phyloP scores from a whole-genome alignment of 306 rosid genomes.

The Quillaja saponaria region DNA sequence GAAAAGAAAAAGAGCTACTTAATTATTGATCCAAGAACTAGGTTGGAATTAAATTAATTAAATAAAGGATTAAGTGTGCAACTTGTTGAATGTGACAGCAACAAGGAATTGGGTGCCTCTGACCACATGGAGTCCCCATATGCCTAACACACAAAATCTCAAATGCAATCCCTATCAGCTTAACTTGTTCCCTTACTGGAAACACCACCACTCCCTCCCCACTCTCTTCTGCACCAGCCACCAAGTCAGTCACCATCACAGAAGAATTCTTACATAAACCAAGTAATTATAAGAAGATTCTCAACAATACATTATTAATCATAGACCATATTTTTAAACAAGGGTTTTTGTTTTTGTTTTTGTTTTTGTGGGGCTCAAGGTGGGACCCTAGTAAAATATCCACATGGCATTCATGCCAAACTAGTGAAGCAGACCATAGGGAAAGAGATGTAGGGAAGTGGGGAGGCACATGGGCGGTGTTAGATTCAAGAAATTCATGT shows the following conservation, averaged over 20 bases:
- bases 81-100: slow-evolving; percentile 66
- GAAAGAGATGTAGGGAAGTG: slow-evolving; percentile 42
- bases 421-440: slow-evolving; percentile 50
- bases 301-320: too few species aligned
- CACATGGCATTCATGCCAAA: slow-evolving; percentile 77
- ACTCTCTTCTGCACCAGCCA: slow-evolving; percentile 28
- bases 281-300: too few species aligned
- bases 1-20: too few species aligned
- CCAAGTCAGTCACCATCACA: too few species aligned
- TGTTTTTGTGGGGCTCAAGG: slow-evolving; percentile 84
- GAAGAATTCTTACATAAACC: too few species aligned
- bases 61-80: slow-evolving; percentile 15
- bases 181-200: slow-evolving; percentile 86
- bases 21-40: too few species aligned
- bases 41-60: too few species aligned
- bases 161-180: slow-evolving; percentile 58
- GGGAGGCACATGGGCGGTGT: slow-evolving; percentile 96
- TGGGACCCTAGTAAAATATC: slow-evolving; percentile 38
- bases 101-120: slow-evolving; percentile 45
- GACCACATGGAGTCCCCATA: slow-evolving; percentile 85
- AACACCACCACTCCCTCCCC: slow-evolving; percentile 60
- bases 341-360: too few species aligned
- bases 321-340: too few species aligned
- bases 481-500: slow-evolving; percentile 90
- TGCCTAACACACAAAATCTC: slow-evolving; percentile 80